A percentile compares a stretch with the other conserved stretches of the same genome.
phyloP scores from a whole-genome alignment of 768 basidiomycete genomes.

The Thelephora ganbajun region DNA sequence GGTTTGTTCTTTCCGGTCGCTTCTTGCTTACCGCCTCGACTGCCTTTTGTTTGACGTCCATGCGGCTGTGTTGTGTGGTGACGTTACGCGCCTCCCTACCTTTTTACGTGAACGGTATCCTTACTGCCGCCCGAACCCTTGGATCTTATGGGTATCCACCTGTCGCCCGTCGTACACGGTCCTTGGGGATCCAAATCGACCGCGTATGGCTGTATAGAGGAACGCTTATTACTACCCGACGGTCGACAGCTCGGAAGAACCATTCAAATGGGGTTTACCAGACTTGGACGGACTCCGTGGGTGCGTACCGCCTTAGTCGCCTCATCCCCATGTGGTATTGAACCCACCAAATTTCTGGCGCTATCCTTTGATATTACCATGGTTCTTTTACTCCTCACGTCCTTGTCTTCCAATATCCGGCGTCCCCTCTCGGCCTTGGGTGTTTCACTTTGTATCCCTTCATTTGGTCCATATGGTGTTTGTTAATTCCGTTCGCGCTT shows the following conservation, averaged over 20 bases:
- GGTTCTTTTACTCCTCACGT: not conserved
- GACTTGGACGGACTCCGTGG: conserved; percentile 83
- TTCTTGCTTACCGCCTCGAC: no score
- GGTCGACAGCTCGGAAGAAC: conserved; percentile 83
- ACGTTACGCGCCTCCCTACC: not conserved
- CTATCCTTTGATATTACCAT: not conserved
- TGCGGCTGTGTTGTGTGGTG: not conserved
- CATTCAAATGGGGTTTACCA: conserved; percentile 95
- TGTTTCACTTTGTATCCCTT: conserved; percentile 6
- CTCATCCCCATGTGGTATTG: no score
- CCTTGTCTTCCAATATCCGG: no score
- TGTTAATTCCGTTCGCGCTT: not conserved
- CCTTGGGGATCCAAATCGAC: not conserved
- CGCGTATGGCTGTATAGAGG: conserved; percentile 30
- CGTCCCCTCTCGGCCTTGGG: no score
- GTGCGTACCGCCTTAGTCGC: conserved; percentile 26
- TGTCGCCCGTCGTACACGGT: no score
- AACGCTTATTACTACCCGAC: conserved; percentile 90
- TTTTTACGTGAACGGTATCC: not conserved
- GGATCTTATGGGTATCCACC: no score
- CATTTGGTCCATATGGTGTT: no score
- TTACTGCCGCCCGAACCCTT: no score
- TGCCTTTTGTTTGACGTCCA: no score
- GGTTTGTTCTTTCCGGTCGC: no score
- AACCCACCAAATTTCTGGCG: not conserved